Percentiles rank a stretch among this genome's conserved stretches.
Conservation (phyloP, 2,329 filamentous ascomycete species). For the Fusarium lyarnte region DNA sequence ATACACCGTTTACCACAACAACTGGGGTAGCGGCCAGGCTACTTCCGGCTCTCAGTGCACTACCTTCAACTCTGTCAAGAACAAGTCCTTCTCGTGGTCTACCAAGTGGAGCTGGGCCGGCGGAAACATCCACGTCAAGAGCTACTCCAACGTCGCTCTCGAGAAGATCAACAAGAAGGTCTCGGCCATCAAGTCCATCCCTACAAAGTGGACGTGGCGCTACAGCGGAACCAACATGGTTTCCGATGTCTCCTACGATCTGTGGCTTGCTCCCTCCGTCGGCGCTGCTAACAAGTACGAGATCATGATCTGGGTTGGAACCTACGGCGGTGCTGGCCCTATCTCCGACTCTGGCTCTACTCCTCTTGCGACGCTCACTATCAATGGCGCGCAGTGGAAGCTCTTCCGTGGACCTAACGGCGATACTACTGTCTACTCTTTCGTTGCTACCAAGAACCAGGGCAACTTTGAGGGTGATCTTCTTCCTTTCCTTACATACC, state of each 20-base stretch:
- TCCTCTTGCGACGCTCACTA: slow-evolving; percentile 53
- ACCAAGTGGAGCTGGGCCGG: slow-evolving; percentile 55
- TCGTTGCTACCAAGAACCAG: slow-evolving; percentile 53
- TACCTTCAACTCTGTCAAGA: slow-evolving; percentile 49
- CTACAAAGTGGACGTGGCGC: slow-evolving; percentile 47
- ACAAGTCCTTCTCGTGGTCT: slow-evolving; percentile 52
- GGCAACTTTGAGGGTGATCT: slow-evolving; percentile 66
- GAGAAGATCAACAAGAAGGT: slow-evolving; percentile 50
- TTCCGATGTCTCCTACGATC: slow-evolving; percentile 68
- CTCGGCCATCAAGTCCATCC: slow-evolving; percentile 49
- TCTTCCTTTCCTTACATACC: slow-evolving; percentile 65
- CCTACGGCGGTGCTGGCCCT: slow-evolving; percentile 66
- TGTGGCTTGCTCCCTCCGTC: slow-evolving; percentile 63
- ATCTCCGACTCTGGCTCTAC: slow-evolving; percentile 48
- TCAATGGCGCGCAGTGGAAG: slow-evolving; percentile 65
- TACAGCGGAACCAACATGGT: slow-evolving; percentile 51
- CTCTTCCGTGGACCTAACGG: slow-evolving; percentile 71
- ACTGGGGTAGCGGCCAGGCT: slow-evolving; percentile 55
- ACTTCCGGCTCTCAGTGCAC: slow-evolving; percentile 55
- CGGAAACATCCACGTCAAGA: slow-evolving; percentile 53
- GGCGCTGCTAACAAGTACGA: slow-evolving; percentile 62
- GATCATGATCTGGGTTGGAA: slow-evolving; percentile 72
- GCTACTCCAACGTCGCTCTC: slow-evolving; percentile 55
- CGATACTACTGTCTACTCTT: slow-evolving; percentile 68
- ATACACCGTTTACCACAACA: slow-evolving; percentile 63